phyloP scores from a whole-genome alignment of 192 early-diverging fungal species.

The Coemansia sp. region DNA sequence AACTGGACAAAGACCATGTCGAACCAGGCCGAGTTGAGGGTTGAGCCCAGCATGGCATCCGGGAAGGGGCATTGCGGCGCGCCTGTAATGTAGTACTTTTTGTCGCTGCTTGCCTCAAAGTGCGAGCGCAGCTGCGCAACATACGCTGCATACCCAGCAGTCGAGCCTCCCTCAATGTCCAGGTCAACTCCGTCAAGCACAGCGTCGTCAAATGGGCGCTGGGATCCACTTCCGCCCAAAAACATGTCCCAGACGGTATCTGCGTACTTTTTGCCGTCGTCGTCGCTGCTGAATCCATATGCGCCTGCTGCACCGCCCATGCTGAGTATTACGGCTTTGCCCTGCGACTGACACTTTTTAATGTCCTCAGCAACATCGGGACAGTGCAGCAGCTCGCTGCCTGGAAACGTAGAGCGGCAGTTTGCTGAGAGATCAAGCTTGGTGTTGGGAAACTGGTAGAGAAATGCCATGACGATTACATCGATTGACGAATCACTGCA shows the following conservation, averaged over 20 bases:
- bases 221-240: conserved; percentile 58
- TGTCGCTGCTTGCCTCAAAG: conserved; percentile 48
- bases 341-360: conserved; percentile 63
- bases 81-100: conserved; percentile 59
- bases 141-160: conserved; percentile 56
- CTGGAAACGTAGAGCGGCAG: conserved; percentile 57
- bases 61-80: conserved; percentile 67
- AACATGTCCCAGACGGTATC: conserved; percentile 63
- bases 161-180: conserved; percentile 59
- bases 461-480: conserved; percentile 61
- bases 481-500: conserved; percentile 62
- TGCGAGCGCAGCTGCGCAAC: conserved; percentile 49
- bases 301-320: conserved; percentile 67
- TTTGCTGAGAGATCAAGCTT: conserved; percentile 60
- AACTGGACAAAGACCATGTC: conserved; percentile 68
- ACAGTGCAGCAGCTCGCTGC: conserved; percentile 59
- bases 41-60: conserved; percentile 58
- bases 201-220: conserved; percentile 62
- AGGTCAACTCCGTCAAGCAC: conserved; percentile 65
- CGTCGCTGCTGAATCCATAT: conserved; percentile 56
- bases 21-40: conserved; percentile 62
- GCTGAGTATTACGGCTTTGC: conserved; percentile 62
- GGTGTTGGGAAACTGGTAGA: conserved; percentile 59
- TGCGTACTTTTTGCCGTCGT: conserved; percentile 55
- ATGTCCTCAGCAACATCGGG: conserved; percentile 61